A percentile compares a stretch with the other conserved stretches of the same genome.
These are phyloP conservation scores for Luffa acutangula DNA, from an alignment of 306 rosid genomes.

Conservation along the genomic window DNA sequence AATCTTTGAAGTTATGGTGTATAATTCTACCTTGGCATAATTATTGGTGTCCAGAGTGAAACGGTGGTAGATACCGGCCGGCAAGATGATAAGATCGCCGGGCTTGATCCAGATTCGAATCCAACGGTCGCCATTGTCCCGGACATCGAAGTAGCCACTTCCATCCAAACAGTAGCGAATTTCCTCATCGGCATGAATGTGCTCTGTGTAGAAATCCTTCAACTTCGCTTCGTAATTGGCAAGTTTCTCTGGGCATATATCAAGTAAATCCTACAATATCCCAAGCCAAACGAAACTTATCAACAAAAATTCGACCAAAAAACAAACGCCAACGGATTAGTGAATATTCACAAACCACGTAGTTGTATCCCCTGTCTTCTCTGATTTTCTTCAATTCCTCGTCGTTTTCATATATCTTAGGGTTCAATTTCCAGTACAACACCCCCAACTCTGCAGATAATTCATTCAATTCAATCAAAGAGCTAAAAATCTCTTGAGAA, in stretches of 20 bases:
- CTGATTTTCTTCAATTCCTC: constrained; percentile 53
- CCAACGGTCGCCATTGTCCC: constrained; percentile 75
- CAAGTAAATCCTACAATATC: constrained; percentile 58
- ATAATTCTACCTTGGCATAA: constrained; percentile 55
- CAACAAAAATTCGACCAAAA: neutral
- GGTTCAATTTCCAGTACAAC: constrained; percentile 42
- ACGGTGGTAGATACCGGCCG: constrained; percentile 93
- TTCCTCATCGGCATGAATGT: constrained; percentile 91
- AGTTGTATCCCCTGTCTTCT: constrained; percentile 66
- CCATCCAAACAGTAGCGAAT: constrained; percentile 84
- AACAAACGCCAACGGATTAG: neutral
- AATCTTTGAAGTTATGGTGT: neutral
- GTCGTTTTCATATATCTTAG: constrained; percentile 41
- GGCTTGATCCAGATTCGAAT: constrained; percentile 78
- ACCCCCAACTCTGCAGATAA: constrained; percentile 41
- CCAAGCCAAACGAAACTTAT: neutral
- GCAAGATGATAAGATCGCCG: constrained; percentile 84
- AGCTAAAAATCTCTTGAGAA: neutral
- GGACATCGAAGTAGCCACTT: constrained; percentile 76
- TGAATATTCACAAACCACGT: constrained; percentile 38
- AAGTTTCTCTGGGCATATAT: constrained; percentile 68
- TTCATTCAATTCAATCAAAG: neutral
- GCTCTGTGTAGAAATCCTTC: constrained; percentile 86
- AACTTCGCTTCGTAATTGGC: constrained; percentile 65
- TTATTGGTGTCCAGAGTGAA: constrained; percentile 75